Conservation (phyloP, 352 stramenopile species). For the Pythium apleroticum region DNA sequence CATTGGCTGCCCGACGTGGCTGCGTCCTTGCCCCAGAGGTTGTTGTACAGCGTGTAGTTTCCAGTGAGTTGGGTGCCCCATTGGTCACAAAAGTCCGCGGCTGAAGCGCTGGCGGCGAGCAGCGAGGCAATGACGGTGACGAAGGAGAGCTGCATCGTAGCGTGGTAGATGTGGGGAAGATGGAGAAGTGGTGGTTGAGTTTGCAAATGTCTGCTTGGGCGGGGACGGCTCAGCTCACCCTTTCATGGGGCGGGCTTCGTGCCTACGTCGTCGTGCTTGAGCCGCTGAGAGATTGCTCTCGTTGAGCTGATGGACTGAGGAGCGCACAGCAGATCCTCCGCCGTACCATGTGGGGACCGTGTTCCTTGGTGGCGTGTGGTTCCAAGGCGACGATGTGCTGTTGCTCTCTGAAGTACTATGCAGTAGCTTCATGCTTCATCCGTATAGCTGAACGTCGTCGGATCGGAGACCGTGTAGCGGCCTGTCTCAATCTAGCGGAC, state of each 20-base stretch:
- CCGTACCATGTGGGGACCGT: background rate
- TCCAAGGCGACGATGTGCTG: too few relatives aligned
- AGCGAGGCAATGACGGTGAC: background rate
- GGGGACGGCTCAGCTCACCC: background rate
- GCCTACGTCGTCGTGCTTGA: background rate
- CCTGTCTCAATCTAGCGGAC: too few relatives aligned
- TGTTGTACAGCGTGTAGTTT: constrained; percentile 53
- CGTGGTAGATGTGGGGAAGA: background rate
- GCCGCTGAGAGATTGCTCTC: background rate
- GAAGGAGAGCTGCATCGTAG: background rate
- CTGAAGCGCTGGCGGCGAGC: constrained; percentile 4
- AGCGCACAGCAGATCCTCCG: background rate
- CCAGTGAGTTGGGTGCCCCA: constrained; percentile 34
- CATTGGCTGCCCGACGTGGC: constrained; percentile 39
- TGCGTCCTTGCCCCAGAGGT: constrained; percentile 36
- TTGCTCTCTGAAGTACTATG: too few relatives aligned
- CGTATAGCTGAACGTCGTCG: too few relatives aligned
- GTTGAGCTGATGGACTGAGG: background rate
- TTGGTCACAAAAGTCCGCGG: constrained; percentile 33
- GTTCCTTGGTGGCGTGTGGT: background rate
- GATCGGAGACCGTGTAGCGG: too few relatives aligned
- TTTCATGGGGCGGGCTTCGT: too few relatives aligned
- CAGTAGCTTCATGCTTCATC: too few relatives aligned
- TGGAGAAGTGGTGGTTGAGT: background rate
- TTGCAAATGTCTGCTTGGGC: background rate